Percentiles rank a stretch among this genome's conserved stretches.
phyloP scores from a whole-genome alignment of 345 rosid genomes.

The Microthlaspi erraticum region DNA sequence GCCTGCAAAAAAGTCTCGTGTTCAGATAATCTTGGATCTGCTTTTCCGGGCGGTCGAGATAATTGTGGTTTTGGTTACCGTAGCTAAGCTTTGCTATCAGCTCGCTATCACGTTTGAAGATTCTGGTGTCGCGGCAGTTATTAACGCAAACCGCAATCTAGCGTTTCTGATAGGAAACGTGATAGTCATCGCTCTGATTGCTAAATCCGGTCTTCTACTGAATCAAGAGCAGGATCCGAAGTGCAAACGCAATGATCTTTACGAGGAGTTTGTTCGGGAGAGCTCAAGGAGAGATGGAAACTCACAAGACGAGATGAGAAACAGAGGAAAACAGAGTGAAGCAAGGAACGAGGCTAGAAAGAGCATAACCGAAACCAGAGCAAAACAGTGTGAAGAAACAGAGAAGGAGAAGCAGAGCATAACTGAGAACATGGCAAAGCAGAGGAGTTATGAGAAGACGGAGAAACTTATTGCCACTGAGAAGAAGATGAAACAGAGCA shows the following conservation, averaged over 20 bases:
- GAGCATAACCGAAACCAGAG: slow-evolving; percentile 8
- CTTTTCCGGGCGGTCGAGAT: slow-evolving; percentile 59
- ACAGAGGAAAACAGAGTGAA: slow-evolving; percentile 43
- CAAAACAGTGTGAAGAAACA: slow-evolving; percentile 3
- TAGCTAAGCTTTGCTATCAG: slow-evolving; percentile 55
- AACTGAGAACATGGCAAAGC: slow-evolving; percentile 4
- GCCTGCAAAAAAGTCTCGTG: slow-evolving; percentile 49
- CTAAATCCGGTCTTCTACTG: slow-evolving; percentile 60
- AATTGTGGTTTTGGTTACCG: slow-evolving; percentile 52
- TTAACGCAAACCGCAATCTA: slow-evolving; percentile 64
- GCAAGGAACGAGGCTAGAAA: slow-evolving; percentile 4
- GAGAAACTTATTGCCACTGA: neutral
- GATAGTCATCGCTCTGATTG: slow-evolving; percentile 71
- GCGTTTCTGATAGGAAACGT: slow-evolving; percentile 74
- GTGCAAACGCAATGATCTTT: slow-evolving; percentile 47
- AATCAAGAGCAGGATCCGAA: slow-evolving; percentile 39
- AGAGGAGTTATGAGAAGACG: neutral
- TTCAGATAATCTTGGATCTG: slow-evolving; percentile 53
- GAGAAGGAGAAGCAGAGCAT: slow-evolving; percentile 19
- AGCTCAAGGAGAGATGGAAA: slow-evolving; percentile 46
- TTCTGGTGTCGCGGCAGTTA: slow-evolving; percentile 53
- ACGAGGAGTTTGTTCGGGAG: slow-evolving; percentile 53
- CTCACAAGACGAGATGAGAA: slow-evolving; percentile 20
- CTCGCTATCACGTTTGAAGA: slow-evolving; percentile 62
- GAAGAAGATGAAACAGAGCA: slow-evolving; percentile 25